Base-by-base conservation (phyloP, 371 early-diverging fungal genomes). In the Neoconidiobolus thromboides region DNA sequence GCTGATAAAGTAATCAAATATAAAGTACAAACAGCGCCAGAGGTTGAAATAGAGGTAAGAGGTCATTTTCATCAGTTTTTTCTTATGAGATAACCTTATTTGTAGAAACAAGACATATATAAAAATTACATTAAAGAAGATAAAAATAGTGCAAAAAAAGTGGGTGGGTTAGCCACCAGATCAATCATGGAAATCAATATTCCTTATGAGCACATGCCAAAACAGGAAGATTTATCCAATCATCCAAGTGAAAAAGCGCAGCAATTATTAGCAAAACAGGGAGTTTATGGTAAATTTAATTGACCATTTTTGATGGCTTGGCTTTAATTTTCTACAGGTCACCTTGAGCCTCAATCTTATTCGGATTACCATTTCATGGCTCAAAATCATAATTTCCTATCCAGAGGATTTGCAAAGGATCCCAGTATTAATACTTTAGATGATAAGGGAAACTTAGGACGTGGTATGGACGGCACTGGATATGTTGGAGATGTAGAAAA, bases 381-480 rank as follows among this genome's bases (percentile, higher is more conserved):
- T 36, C 85, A 91, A 69, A 76, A 82, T 51, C 75, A 88, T 51
- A 89, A 89, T 0, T 93, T 82, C 65, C 71, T 80, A 55, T 77
- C 83, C 12, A 83, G 78, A 66, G 90, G 90, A 43, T 93, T 84
- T 68, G 88, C 93, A 38, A 75, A 82, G 51, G 85, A 93, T 73
- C 93, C 93, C 36, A 77, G 82, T 5, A 53, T 78, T 39, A 60
- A 69, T 48, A 63, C 66, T 1, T 61, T 71, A 37, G 72, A 71
- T 15, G 55, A 73, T 2, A 69, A 69, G 12, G 82, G 82, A 14
- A 71, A 72, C 48, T 70, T 70, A 14, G 80, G 80, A 38, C 63
- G 71, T 26, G 82, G 78, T 43, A 62, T 74, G 12, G 66, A 76
- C 49, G 82, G 82, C 0, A 73, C 76, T 7, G 80, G 82, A 14